Conservation (phyloP, 805 yeast genomes). For the Wickerhamomyces mucosus region DNA sequence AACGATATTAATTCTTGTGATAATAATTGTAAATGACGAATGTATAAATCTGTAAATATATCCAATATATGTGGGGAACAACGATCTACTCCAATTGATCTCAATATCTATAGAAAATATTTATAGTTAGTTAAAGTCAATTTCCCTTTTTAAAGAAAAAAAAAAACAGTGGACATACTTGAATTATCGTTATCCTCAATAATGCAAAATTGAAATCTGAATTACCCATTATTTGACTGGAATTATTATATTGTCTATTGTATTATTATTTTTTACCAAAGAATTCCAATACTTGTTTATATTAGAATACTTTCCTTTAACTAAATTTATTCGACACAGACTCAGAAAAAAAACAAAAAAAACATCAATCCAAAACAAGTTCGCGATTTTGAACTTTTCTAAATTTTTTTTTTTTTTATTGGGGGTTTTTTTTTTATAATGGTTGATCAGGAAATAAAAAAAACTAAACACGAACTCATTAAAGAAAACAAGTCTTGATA, state of each 20-base stretch:
- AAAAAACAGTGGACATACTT: constrained; percentile 20
- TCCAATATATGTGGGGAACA: constrained; percentile 66
- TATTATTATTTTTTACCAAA: not conserved
- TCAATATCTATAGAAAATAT: constrained; percentile 34
- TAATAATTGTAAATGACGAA: constrained; percentile 51
- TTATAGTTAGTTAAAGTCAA: not conserved
- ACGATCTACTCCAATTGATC: constrained; percentile 78
- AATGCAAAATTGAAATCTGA: constrained; percentile 37
- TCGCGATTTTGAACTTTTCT: not conserved
- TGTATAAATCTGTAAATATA: constrained; percentile 65
- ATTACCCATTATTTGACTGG: constrained; percentile 8
- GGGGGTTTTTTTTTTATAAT: too few species aligned
- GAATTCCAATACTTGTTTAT: too few species aligned
- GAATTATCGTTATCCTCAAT: constrained; percentile 40
- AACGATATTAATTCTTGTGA: constrained; percentile 39
- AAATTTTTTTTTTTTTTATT: too few species aligned
- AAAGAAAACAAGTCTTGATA: not conserved
- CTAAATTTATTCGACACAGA: too few species aligned
- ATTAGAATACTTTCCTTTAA: too few species aligned
- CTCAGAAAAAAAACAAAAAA: too few species aligned
- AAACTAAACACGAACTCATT: too few species aligned
- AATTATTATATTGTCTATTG: not conserved
- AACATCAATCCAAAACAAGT: not conserved
- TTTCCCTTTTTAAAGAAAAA: too few species aligned
- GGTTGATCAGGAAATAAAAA: too few species aligned